Percentiles rank a stretch among this genome's conserved stretches.
These are phyloP conservation scores for Ceratonia siliqua DNA, from an alignment of 306 rosid species.

Conservation along the genomic window DNA sequence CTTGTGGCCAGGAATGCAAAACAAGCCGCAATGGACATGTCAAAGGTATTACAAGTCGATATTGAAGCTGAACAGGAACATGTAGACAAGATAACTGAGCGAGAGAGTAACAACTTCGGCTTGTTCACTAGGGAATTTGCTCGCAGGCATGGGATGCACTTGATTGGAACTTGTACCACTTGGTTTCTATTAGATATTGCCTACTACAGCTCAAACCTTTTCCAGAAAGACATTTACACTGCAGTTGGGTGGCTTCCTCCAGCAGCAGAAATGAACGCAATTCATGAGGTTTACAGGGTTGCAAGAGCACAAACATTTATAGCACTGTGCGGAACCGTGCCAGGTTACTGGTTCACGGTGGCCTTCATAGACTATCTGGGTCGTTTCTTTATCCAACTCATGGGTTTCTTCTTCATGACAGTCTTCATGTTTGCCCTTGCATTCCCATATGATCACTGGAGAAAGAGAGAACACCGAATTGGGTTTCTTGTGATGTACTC, in stretches of 20 bases:
- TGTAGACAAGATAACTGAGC: not conserved
- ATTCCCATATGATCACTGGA: no score
- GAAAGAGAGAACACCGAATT: no score
- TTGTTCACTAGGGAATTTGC: conserved; percentile 45
- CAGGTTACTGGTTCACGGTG: conserved; percentile 71
- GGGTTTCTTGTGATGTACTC: no score
- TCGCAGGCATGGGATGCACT: conserved; percentile 42
- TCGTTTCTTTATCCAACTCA: conserved; percentile 54
- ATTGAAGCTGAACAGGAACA: conserved; percentile 43
- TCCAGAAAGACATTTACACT: no score
- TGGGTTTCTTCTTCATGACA: no score
- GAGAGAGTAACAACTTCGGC: conserved; percentile 31
- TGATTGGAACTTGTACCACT: no score
- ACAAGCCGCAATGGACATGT: conserved; percentile 53
- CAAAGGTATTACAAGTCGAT: conserved; percentile 48
- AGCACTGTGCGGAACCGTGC: conserved; percentile 57
- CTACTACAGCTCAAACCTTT: no score
- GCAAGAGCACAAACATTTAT: conserved; percentile 57
- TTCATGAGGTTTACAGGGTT: conserved; percentile 48
- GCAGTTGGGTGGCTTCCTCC: no score
- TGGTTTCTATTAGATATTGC: no score
- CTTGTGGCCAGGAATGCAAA: conserved; percentile 51
- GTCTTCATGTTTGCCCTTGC: no score
- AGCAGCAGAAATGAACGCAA: conserved; percentile 53
- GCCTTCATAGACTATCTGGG: conserved; percentile 49